Evolutionary conservation across 495 filamentous ascomycete genomes (phyloP), one percentile per base, ranked within the genome.

Genomic region (Umbilicaria muhlenbergii): DNA sequence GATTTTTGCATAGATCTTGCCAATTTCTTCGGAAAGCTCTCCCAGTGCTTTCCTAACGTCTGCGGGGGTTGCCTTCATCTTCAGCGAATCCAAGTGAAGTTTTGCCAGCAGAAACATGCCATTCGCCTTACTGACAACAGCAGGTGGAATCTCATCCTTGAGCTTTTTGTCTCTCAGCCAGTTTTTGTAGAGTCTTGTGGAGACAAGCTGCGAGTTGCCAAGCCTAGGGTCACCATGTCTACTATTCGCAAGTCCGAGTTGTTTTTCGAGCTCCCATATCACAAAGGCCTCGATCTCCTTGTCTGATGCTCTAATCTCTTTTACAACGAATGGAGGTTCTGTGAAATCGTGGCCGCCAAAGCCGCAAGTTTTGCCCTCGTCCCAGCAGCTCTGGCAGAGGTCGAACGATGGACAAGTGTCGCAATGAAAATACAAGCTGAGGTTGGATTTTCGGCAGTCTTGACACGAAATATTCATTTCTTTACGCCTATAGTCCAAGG

Each of bases 51-150:
- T 15, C 2, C 42, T 38, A 21, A 60, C 46, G 13, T 56, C 49
- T 28, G 28, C 44, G 31, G 33, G 31, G 4, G 18, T 53, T 13
- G 28, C 24, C 31, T 52, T 42, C 33, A 34, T 36, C 10, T 41
- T 44, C 16, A 60, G 36, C 1, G 51, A 39, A 32, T 44, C 37
- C 19, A 52, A 38, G 40, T 54, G 56, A 21, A 54, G 44, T 16
- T 48, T 51, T 4, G 55, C 57, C 18, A 56, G 36, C 15, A 51
- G 34, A 39, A 58, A 60, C 34, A 41, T 56, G n/a, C 51, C 47
- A 10, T 52, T 34, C 1, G 49, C 46, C 16, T 51, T 53, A 3
- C 15, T 32, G 34, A 51, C 45, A 18, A 60, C 49, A n/a, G 47
- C 31, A 1, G 21, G 18, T 1, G 52, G 19, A 10, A 60, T 51